phyloP scores from a whole-genome alignment of 169 alveolate species.

The Plasmodium inui region DNA sequence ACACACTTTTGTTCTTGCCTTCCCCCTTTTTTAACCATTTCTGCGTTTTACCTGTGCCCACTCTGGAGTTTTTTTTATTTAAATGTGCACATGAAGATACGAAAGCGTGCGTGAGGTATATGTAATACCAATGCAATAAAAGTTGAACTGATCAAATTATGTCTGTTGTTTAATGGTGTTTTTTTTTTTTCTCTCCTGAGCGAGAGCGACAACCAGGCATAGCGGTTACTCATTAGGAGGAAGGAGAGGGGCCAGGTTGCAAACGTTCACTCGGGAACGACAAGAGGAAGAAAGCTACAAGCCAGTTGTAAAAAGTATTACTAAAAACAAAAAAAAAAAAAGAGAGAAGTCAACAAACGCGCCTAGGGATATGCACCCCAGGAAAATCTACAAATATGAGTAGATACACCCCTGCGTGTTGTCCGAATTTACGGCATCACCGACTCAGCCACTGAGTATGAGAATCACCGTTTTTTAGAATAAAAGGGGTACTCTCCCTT shows the following conservation, averaged over 20 bases:
- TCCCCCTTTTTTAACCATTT: background rate
- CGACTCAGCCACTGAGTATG: background rate
- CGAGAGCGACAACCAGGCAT: background rate
- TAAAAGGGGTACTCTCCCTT: background rate
- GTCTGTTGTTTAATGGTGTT: constrained; percentile 6
- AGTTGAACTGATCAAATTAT: background rate
- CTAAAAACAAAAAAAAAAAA: background rate
- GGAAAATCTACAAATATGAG: background rate
- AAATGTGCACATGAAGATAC: background rate
- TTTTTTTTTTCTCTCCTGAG: background rate
- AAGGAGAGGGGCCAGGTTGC: background rate
- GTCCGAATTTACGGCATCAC: background rate
- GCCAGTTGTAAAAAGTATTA: background rate
- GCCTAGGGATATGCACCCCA: background rate
- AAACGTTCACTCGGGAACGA: background rate
- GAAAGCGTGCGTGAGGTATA: background rate
- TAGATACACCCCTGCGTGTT: background rate
- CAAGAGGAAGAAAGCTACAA: background rate
- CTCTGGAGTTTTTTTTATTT: background rate
- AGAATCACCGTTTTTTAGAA: background rate
- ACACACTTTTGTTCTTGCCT: background rate
- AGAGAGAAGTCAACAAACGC: background rate
- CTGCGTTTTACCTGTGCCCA: background rate
- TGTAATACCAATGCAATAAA: background rate
- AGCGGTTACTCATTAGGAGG: background rate